These are phyloP conservation scores for Saccharomycopsis olivae DNA, from an alignment of 805 yeast species.

Conservation along the genomic window DNA sequence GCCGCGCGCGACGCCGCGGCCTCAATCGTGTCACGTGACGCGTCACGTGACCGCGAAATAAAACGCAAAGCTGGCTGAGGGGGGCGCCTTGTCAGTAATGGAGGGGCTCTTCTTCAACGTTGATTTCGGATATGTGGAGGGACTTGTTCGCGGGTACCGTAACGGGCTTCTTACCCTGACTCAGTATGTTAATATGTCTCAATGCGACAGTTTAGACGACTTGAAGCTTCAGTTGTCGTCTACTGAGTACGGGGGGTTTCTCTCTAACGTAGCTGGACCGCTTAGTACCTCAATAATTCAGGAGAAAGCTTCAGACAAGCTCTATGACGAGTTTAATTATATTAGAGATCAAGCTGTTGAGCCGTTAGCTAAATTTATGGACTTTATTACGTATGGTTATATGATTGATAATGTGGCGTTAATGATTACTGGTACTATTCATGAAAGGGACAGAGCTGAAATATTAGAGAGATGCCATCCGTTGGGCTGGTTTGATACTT, in stretches of 20 bases:
- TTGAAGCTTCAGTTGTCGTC: slow-evolving; percentile 88
- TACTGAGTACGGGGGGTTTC: slow-evolving; percentile 89
- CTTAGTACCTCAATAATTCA: slow-evolving; percentile 82
- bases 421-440: slow-evolving; percentile 95
- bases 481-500: slow-evolving; percentile 95
- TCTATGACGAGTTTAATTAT: slow-evolving; percentile 78
- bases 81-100: too few species aligned
- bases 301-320: slow-evolving; percentile 59
- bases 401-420: slow-evolving; percentile 97
- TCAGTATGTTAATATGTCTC: slow-evolving; percentile 87
- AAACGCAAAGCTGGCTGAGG: too few species aligned
- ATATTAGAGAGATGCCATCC: slow-evolving; percentile 90
- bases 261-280: slow-evolving; percentile 74
- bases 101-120: slow-evolving; percentile 90
- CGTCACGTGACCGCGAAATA: too few species aligned
- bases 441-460: slow-evolving; percentile 84
- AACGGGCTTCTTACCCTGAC: slow-evolving; percentile 65
- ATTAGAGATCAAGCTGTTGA: slow-evolving; percentile 76
- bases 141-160: slow-evolving; percentile 88
- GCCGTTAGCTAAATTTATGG: slow-evolving; percentile 72
- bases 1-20: too few species aligned
- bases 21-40: too few species aligned
- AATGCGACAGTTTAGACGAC: slow-evolving; percentile 92
- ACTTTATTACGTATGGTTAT: slow-evolving; percentile 88
- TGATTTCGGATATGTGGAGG: slow-evolving; percentile 87